Base-by-base conservation (phyloP, 768 basidiomycete species). In the Phylloporus rhodoxanthus region DNA sequence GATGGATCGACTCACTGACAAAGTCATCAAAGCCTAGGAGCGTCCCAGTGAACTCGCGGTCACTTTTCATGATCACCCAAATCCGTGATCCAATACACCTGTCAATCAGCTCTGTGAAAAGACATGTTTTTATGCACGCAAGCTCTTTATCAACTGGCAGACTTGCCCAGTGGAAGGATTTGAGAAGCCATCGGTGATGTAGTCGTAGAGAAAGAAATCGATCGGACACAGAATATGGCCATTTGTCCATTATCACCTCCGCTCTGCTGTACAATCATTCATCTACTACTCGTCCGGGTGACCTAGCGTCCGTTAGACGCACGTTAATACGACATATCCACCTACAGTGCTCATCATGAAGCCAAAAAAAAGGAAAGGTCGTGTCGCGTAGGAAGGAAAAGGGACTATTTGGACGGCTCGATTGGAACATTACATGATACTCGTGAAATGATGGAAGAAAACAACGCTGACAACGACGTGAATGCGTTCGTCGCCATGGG, bases 1-100 rank as follows among this genome's bases (percentile, higher is more conserved):
- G 39, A 17, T 14, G 42, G 43, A 43, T 15, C 15, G 8, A 94
- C 95, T 79, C 67, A 97, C 95, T 99, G 69, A 99, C 95, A 68
- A 95, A 99, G 70, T 99, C 95, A 66, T 99, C 95, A 60, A 99
- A 99, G 2, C 95, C 95, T 29, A 95, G 77, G 36, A 99, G 75
- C 3, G 84, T 96, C 10, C 95, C 95, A 20, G 88, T 90, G 71
- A 97, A 99, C 72, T 99, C 95, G 40, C 92, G 85, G 54, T 99
- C 93, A 59, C 79, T 85, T 74, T 97, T 98, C 91, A 96, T 97
- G 67, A 98, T 83, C 60, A 98, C 95, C 91, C 92, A 96, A 64
- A 98, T 94, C 43, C 83, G 81, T 29, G 92, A 95, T 49, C 95
- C 95, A 66, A 97, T 98, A 65, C 95, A 97, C 66, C 89, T 81